Conservation (phyloP, 2,329 filamentous ascomycete species). For the Plenodomus biglobosus region DNA sequence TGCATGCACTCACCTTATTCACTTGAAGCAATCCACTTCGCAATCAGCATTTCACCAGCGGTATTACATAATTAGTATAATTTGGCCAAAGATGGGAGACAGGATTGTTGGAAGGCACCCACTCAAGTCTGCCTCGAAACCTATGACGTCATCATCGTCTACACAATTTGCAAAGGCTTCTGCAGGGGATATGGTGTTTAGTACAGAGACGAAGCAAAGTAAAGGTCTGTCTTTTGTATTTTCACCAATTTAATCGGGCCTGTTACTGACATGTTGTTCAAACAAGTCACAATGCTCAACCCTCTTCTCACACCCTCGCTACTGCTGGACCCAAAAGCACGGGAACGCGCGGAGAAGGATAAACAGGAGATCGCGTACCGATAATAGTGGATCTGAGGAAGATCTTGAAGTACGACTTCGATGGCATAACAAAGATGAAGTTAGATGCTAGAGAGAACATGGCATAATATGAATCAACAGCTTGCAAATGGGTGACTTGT, state of each 20-base stretch:
- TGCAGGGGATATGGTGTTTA: conserved; percentile 1
- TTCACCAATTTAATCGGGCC: background rate
- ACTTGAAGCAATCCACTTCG: too few species aligned
- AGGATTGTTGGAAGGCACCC: background rate
- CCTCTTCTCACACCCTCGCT: conserved; percentile 22
- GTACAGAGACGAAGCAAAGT: background rate
- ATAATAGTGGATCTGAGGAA: background rate
- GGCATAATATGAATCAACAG: too few species aligned
- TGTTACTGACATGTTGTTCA: background rate
- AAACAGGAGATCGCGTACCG: background rate
- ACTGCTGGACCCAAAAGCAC: conserved; percentile 17
- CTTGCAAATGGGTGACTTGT: too few species aligned
- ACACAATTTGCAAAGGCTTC: background rate
- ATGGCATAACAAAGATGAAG: too few species aligned
- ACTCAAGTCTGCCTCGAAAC: background rate
- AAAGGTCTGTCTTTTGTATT: background rate
- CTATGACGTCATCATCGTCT: conserved; percentile 2
- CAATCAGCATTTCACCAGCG: too few species aligned
- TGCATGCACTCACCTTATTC: background rate
- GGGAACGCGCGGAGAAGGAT: conserved; percentile 14
- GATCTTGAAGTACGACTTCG: too few species aligned
- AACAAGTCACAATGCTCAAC: conserved; percentile 16
- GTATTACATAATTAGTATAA: too few species aligned
- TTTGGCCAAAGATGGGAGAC: background rate
- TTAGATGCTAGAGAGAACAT: too few species aligned